Percentiles rank a stretch among this genome's conserved stretches.
Conservation (phyloP, 1,284 basidiomycete species). For the Agroathelia rolfsii region DNA sequence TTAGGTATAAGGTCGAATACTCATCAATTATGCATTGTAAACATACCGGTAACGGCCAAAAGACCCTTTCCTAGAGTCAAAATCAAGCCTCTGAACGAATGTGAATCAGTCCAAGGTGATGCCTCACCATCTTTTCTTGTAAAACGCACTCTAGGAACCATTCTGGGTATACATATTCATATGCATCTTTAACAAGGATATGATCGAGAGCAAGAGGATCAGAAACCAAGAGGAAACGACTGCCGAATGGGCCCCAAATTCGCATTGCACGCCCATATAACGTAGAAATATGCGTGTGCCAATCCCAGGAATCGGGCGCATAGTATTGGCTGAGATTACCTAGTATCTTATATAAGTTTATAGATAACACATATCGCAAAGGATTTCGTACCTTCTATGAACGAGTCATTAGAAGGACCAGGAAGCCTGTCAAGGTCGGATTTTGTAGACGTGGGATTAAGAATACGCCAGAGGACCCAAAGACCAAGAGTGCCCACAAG, state of each 20-base stretch:
- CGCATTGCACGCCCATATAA: conserved; percentile 24
- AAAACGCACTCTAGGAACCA: conserved; percentile 24
- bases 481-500: no score
- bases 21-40: background rate
- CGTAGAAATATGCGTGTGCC: conserved; percentile 12
- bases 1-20: background rate
- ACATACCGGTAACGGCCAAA: conserved; percentile 23
- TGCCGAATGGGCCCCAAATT: conserved; percentile 26
- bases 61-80: conserved; percentile 29
- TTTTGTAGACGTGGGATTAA: no score
- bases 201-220: conserved; percentile 30
- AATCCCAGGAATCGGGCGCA: conserved; percentile 8
- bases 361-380: no score
- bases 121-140: no score
- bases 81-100: conserved; percentile 16
- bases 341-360: no score
- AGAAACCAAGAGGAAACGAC: conserved; percentile 23
- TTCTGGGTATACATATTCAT: conserved; percentile 23
- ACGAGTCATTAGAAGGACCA: no score
- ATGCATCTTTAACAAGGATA: conserved; percentile 29
- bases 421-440: no score
- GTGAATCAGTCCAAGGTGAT: no score
- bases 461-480: no score
- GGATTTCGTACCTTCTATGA: no score
- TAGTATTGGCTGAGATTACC: conserved; percentile 9